Evolutionary conservation across 2,329 filamentous ascomycete genomes (phyloP).

Genomic region (Aspergillus sp.): DNA sequence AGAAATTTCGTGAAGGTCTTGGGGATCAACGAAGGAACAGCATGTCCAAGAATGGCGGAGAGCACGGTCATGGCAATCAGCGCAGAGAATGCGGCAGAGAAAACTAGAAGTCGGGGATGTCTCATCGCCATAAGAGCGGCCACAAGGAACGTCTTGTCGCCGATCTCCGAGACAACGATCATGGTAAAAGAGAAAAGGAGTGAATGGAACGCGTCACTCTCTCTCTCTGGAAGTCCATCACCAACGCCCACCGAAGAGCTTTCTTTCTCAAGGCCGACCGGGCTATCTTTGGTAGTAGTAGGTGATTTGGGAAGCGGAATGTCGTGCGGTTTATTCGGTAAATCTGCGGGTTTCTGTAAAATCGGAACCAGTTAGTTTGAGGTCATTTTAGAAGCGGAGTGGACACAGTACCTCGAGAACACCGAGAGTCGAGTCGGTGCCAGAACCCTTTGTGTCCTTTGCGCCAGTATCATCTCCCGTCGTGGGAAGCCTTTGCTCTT

Average conservation of each 20-base stretch:
- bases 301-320: slow-evolving; percentile 66
- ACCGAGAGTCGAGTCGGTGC: slow-evolving; percentile 46
- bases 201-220: slow-evolving; percentile 74
- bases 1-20: slow-evolving; percentile 88
- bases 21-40: slow-evolving; percentile 84
- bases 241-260: slow-evolving; percentile 32
- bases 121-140: slow-evolving; percentile 99
- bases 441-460: slow-evolving; percentile 41
- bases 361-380: background rate
- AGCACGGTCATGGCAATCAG: slow-evolving; percentile 92
- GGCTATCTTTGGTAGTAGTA: slow-evolving; percentile 41
- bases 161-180: slow-evolving; percentile 95
- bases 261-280: slow-evolving; percentile 30
- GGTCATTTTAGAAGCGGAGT: background rate
- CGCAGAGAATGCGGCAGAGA: slow-evolving; percentile 89
- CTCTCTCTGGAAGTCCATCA: slow-evolving; percentile 35
- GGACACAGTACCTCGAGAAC: slow-evolving; percentile 53
- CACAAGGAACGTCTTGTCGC: slow-evolving; percentile 97
- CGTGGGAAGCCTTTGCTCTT: slow-evolving; percentile 65
- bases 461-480: slow-evolving; percentile 36
- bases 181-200: slow-evolving; percentile 91
- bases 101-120: slow-evolving; percentile 88
- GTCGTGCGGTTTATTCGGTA: slow-evolving; percentile 76
- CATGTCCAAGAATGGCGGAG: slow-evolving; percentile 88
- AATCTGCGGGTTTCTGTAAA: slow-evolving; percentile 73